These are phyloP conservation scores for Acacia concinna DNA, from an alignment of 331 rosid species.

Conservation along the genomic window DNA sequence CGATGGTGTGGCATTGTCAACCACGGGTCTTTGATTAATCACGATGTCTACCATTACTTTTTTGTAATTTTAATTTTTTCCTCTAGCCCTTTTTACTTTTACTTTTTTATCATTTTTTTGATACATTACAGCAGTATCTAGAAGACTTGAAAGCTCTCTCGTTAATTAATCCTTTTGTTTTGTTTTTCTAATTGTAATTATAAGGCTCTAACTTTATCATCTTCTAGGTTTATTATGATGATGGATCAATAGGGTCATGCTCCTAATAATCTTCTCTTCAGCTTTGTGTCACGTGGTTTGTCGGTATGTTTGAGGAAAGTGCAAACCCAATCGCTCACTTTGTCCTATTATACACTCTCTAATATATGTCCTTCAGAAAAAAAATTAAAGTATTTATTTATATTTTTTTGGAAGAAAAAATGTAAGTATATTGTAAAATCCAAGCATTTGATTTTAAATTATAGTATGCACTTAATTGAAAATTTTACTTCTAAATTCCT, in stretches of 20 bases:
- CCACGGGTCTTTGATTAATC: slow-evolving; percentile 54
- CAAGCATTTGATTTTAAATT: neutral
- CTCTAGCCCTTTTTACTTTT: neutral
- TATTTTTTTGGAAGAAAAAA: neutral
- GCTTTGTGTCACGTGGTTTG: slow-evolving; percentile 65
- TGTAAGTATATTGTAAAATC: neutral
- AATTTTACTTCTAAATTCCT: neutral
- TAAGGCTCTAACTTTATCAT: slow-evolving; percentile 34
- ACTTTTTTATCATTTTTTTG: neutral
- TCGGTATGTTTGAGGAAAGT: slow-evolving; percentile 58
- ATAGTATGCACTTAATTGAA: neutral
- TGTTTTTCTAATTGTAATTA: slow-evolving; percentile 40
- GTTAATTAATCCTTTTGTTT: neutral
- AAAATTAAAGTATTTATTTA: no score
- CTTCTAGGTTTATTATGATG: slow-evolving; percentile 42
- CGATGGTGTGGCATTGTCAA: slow-evolving; percentile 69
- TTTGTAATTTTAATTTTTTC: neutral
- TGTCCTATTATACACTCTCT: slow-evolving; percentile 38
- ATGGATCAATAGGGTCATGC: slow-evolving; percentile 37
- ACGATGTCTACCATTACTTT: slow-evolving; percentile 56
- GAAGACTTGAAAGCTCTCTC: slow-evolving; percentile 29
- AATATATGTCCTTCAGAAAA: neutral
- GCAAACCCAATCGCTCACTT: slow-evolving; percentile 35
- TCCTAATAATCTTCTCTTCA: slow-evolving; percentile 36
- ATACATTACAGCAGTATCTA: neutral